Conservation (phyloP, 768 basidiomycete genomes). For the Brasilioporus rufonigricans region DNA sequence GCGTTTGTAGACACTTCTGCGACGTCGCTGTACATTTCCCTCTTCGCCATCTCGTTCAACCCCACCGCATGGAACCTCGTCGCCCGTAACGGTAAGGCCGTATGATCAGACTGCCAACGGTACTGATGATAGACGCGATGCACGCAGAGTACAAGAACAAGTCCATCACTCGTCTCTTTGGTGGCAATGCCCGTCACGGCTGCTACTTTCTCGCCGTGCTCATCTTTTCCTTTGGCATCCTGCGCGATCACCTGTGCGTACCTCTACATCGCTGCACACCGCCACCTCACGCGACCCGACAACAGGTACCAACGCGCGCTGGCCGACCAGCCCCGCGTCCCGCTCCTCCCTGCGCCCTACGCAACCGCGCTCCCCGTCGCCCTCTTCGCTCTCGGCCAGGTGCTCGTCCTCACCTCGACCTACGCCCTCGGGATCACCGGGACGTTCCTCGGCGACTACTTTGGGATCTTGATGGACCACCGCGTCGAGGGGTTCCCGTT, state of each 20-base stretch:
- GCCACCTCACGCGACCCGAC: too few species aligned
- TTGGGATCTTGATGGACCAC: slow-evolving; percentile 83
- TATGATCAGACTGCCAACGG: too few species aligned
- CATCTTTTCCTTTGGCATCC: slow-evolving; percentile 83
- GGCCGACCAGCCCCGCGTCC: slow-evolving; percentile 65
- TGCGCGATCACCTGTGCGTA: slow-evolving; percentile 83
- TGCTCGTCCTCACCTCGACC: slow-evolving; percentile 85
- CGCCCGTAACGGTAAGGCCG: slow-evolving; percentile 75
- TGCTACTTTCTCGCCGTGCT: slow-evolving; percentile 84
- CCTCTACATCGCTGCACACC: too few species aligned
- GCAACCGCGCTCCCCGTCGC: slow-evolving; percentile 56
- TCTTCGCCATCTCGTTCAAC: slow-evolving; percentile 83
- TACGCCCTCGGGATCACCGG: slow-evolving; percentile 92
- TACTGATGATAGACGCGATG: not conserved
- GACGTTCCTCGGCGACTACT: slow-evolving; percentile 85
- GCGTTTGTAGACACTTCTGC: slow-evolving; percentile 57
- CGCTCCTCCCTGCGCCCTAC: slow-evolving; percentile 64
- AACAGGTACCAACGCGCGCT: slow-evolving; percentile 75
- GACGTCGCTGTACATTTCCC: slow-evolving; percentile 58
- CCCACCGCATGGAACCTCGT: slow-evolving; percentile 96
- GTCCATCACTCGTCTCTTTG: slow-evolving; percentile 80
- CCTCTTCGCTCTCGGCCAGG: slow-evolving; percentile 71
- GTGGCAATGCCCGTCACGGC: slow-evolving; percentile 68
- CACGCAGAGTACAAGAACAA: slow-evolving; percentile 74
- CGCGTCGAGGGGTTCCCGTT: slow-evolving; percentile 97